Evolutionary conservation across 352 stramenopile genomes (phyloP).

Genomic region (Phytophthora tubulina): DNA sequence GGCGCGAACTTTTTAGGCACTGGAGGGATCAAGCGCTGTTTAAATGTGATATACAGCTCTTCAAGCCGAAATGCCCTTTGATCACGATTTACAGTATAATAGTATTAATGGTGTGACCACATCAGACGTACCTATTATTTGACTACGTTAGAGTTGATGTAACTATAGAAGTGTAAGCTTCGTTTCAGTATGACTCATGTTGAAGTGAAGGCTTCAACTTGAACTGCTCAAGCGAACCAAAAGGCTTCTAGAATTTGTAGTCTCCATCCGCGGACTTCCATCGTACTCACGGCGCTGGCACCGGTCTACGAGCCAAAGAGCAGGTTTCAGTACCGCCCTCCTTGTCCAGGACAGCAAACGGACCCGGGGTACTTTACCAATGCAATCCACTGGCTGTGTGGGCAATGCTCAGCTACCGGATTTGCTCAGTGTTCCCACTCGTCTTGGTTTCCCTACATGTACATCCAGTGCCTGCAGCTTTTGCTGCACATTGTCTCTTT

Average conservation of each 20-base stretch:
- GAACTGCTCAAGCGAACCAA: neutral
- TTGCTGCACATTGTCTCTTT: constrained; percentile 17
- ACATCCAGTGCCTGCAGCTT: constrained; percentile 1
- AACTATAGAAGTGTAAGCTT: neutral
- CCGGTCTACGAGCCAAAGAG: neutral
- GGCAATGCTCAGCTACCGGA: constrained; percentile 7
- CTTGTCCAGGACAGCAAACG: constrained; percentile 1
- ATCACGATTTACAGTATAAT: neutral
- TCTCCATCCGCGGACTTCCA: no score
- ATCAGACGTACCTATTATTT: neutral
- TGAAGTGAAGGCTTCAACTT: constrained; percentile 8
- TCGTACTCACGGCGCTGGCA: neutral
- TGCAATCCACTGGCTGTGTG: constrained; percentile 5
- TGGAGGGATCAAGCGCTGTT: constrained; percentile 28
- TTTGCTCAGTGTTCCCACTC: constrained; percentile 14
- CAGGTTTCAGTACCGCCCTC: neutral
- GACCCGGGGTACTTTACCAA: neutral
- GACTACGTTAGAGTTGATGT: neutral
- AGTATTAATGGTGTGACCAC: neutral
- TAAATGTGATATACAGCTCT: neutral
- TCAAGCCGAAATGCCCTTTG: neutral
- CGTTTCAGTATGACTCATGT: constrained; percentile 3
- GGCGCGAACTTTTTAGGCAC: constrained; percentile 24
- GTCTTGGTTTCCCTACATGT: constrained; percentile 9
- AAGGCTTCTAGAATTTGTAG: neutral